These are phyloP conservation scores for Coemansia nantahalensis DNA, from an alignment of 192 early-diverging fungal species.

Conservation along the genomic window DNA sequence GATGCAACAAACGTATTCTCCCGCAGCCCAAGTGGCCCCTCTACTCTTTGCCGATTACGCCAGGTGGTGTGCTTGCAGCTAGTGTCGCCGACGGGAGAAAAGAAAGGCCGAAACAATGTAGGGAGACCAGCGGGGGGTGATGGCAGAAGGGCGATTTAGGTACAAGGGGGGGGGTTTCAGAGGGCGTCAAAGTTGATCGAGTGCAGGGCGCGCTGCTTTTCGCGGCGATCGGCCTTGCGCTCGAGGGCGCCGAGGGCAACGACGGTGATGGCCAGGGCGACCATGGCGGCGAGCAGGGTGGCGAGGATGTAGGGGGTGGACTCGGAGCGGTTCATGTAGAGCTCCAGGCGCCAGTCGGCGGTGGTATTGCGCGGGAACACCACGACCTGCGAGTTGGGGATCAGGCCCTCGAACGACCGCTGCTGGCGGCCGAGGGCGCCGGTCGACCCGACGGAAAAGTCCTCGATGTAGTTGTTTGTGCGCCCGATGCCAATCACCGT, in stretches of 20 bases:
- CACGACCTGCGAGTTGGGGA: slow-evolving; percentile 90
- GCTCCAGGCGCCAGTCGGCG: slow-evolving; percentile 72
- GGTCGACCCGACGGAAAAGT: slow-evolving; percentile 76
- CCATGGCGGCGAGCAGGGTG: slow-evolving; percentile 66
- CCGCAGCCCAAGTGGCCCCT: too few species aligned
- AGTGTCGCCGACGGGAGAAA: too few species aligned
- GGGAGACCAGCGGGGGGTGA: too few species aligned
- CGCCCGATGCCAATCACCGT: slow-evolving; percentile 84
- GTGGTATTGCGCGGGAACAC: slow-evolving; percentile 64
- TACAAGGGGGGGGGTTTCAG: too few species aligned
- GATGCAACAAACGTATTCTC: too few species aligned
- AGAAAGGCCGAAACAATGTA: too few species aligned
- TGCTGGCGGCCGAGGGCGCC: slow-evolving; percentile 14
- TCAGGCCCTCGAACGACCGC: slow-evolving; percentile 71
- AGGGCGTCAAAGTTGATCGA: slow-evolving; percentile 93
- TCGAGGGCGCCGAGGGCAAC: slow-evolving; percentile 71
- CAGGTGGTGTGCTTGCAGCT: too few species aligned
- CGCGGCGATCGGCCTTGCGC: slow-evolving; percentile 71
- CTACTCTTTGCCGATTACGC: too few species aligned
- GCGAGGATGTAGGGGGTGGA: slow-evolving; percentile 82
- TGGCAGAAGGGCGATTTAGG: too few species aligned
- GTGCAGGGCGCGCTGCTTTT: slow-evolving; percentile 74
- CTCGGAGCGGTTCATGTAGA: slow-evolving; percentile 86
- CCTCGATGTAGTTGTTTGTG: slow-evolving; percentile 96
- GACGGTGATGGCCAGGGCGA: slow-evolving; percentile 70